Evolutionary conservation across 2,329 filamentous ascomycete species (phyloP), one percentile per base, ranked within the genome.

Genomic region (Paraphaeosphaeria sporulosa): DNA sequence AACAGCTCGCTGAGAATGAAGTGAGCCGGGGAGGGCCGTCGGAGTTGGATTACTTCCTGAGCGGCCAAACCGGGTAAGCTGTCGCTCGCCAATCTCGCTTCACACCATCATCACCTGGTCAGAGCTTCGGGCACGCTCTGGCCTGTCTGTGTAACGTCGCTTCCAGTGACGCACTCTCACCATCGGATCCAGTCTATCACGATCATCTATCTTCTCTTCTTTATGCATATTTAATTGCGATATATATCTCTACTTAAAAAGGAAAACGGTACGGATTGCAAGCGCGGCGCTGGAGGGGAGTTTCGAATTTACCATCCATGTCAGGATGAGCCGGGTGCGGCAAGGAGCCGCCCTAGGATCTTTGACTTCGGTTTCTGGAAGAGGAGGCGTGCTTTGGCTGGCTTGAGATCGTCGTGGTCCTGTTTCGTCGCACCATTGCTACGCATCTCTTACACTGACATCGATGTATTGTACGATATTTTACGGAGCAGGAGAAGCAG

Each of bases 1-100:
- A 95, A 74, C 91, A 95, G 78, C 82, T 95, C 60, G 92, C 91
- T 0, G 91, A 95, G 76, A 93, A 92, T 69, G 91, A 94, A 76
- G 86, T 90, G 55, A 83, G 83, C 44, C 82, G 86, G 54, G 90
- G 89, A 0, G 86, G 88, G 10, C 90, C 89, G 13, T 89, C 85
- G 65, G 91, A 94, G 71, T 79, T 95, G 69, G 91, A 94, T 74
- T 94, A 92, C 78, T 94, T 94, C 71, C 79, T 94, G 60, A 73
- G 75, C 64, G 71, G 73, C 38, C 71, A 74, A 51, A 71, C 65
- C 56, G 71, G 62, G 50, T 74, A 64, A 67, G 43, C 8, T 17
- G 30, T 38, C 23, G 38, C 23, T 52, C 34, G 30, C 40, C 52
- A 43, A 47, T 36, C 32, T 58, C 60, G 48, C 49, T 46, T 55